phyloP scores from a whole-genome alignment of 345 rosid species.

The Diplotaxis tenuifolia region DNA sequence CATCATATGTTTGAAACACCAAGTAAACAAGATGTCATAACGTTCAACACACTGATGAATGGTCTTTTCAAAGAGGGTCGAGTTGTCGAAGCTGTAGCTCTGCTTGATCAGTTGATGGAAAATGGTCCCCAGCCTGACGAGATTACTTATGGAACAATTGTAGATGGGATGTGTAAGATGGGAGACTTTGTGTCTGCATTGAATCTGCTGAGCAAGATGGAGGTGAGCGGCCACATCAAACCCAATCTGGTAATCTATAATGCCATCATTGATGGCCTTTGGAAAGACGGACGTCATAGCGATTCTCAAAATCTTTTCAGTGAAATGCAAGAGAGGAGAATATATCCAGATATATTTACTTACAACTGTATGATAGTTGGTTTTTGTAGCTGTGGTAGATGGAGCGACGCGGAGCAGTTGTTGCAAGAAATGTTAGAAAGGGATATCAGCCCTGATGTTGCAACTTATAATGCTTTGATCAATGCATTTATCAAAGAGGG shows the following conservation, averaged over 20 bases:
- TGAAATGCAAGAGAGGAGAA: neutral
- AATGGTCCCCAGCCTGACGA: neutral
- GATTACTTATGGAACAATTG: neutral
- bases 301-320: neutral
- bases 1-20: no score
- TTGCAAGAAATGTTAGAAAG: neutral
- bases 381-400: neutral
- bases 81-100: neutral
- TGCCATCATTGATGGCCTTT: no score
- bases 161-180: neutral
- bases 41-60: neutral
- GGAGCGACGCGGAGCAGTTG: neutral
- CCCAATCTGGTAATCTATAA: neutral
- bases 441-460: neutral
- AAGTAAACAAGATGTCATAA: neutral
- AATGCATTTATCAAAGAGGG: neutral
- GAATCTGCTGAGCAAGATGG: neutral
- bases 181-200: neutral
- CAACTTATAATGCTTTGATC: neutral
- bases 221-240: neutral
- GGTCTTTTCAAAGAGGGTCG: neutral
- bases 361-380: neutral
- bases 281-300: neutral
- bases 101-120: neutral
- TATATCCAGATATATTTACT: neutral